Base-by-base conservation (phyloP, 2,329 filamentous ascomycete species). In the Penicillium sp. region DNA sequence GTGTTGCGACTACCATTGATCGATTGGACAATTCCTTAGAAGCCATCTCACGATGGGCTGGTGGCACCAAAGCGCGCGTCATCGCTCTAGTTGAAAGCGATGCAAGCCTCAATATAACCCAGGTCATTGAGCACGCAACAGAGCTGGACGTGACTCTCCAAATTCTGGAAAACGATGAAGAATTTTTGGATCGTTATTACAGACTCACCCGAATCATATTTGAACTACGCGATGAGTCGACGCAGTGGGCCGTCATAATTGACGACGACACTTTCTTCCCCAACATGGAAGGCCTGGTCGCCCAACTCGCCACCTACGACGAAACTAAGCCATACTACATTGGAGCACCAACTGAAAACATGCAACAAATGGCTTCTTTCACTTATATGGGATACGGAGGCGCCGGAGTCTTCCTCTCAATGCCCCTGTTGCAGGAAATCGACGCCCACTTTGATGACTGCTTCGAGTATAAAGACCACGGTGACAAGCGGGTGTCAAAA, bases 241-340 rank as follows among this genome's bases (percentile, higher is more conserved):
- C 81, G 0, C 69, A 76, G 44, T 86, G 83, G 82, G 76, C 80
- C 8, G 79, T 78, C 29, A 71, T 85, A 42, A 75, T 85, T 19
- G 83, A 86, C 67, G 83, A 86, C 65, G 84, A 86, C 65, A 86
- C 83, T 8, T 85, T 86, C 70, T 85, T 85, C 63, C 82, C 82
- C 0, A 81, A 78, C 1, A 74, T 85, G 16, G 71, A 76, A 57
- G 75, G 77, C 1, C 74, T 86, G 6, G 72, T 76, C 29, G 65
- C 75, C 21, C 71, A 76, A 9, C 75, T 85, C 2, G 64, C 66
- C 29, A 69, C 68, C 29, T 74, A 81, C 55, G 78, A 85, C 64
- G 71, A 79, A 58, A 74, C 71, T 3, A 61, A 73, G 21, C 75
- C 79, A 1, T 66, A 73, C n/a, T 86, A 84, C 67, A 71, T 85